phyloP scores from a whole-genome alignment of 345 rosid genomes.

The Arabis hirsuta region DNA sequence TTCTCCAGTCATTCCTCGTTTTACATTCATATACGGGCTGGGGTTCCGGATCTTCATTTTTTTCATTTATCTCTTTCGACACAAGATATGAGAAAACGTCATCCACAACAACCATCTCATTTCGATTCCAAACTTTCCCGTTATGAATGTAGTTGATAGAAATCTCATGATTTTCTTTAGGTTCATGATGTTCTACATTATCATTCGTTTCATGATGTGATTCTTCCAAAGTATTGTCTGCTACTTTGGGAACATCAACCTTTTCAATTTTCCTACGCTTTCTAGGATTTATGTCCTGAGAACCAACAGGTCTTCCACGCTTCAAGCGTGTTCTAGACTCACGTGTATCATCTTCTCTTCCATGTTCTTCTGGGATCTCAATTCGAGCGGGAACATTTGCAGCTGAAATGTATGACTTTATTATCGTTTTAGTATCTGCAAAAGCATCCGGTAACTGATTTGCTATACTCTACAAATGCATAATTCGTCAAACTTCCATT shows the following conservation, averaged over 20 bases:
- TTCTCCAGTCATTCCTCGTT: neutral
- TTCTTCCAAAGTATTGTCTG: neutral
- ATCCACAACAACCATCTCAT: too few species aligned
- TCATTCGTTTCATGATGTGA: neutral
- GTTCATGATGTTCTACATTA: neutral
- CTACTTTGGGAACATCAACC: neutral
- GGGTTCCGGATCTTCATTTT: too few species aligned
- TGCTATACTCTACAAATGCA: too few species aligned
- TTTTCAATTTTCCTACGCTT: neutral
- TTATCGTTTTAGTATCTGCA: too few species aligned
- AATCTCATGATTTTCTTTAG: neutral
- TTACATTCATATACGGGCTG: neutral
- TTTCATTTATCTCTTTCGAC: neutral
- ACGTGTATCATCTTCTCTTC: too few species aligned
- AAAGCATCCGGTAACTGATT: too few species aligned
- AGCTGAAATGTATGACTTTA: too few species aligned
- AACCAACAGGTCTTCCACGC: too few species aligned
- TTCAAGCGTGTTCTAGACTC: neutral
- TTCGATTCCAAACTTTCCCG: neutral
- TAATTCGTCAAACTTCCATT: too few species aligned
- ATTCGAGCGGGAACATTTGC: too few species aligned
- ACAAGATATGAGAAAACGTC: too few species aligned
- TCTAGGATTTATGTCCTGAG: neutral
- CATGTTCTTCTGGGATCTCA: neutral
- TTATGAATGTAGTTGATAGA: neutral